Evolutionary conservation across 192 early-diverging fungal genomes (phyloP), one percentile per base, ranked within the genome.

Genomic region (Backusella circina): DNA sequence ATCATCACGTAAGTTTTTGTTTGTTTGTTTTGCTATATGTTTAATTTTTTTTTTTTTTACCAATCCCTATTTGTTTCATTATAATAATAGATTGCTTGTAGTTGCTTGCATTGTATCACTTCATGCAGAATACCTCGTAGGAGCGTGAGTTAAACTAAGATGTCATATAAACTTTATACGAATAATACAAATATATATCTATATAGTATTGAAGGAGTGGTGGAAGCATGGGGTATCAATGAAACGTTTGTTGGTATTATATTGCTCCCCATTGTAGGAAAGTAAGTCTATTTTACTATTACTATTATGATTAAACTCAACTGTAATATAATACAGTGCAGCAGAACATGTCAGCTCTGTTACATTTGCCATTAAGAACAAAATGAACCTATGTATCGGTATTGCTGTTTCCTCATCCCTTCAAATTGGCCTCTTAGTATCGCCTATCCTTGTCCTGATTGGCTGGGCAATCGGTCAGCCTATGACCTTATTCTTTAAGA

Each of bases 171-270:
- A 15, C 0, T 23, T 6, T 50, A 23, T 66, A 5, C 2, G 31
- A 32, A 41, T 41, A 41, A 41, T 41, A 41, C 13, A 3, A 13
- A 41, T 41, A 41, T 47, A 47, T n/a, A 47, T 18, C 18, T 67
- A 16, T 30, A 1, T 28, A 84, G 84, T 28, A 93, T 96, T 54
- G 90, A 91, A 64, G 90, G 90, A 31, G 74, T 96, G 31, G 88
- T 92, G 1, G 75, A 86, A 35, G 66, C 80, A 18, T 94, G 89
- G 87, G 82, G 88, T 73, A 80, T 98, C 41, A 89, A 79, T 47
- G 85, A 92, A 57, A 92, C 90, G 30, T 99, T 99, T 85, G 93
- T 99, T 36, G 97, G 97, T 50, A 87, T 98, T 73, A 94, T 99
- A 57, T 73, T 99, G 28, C 70, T 99, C 71, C 96, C 97, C 2